Conservation (phyloP, 345 rosid genomes). For the Salix caprea region DNA sequence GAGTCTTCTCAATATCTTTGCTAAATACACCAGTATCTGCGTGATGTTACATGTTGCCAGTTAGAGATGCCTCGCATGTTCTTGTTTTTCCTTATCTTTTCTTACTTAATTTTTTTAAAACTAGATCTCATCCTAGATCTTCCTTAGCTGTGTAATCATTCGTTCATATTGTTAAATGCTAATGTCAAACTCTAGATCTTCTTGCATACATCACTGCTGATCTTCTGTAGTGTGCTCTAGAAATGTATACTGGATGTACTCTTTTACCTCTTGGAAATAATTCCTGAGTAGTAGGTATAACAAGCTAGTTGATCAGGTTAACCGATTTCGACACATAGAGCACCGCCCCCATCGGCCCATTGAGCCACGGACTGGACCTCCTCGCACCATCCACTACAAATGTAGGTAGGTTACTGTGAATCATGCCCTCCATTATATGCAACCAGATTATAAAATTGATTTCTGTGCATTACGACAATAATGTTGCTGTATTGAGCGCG, state of each 20-base stretch:
- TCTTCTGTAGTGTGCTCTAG: conserved; percentile 16
- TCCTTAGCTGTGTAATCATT: conserved; percentile 25
- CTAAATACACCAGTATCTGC: conserved; percentile 35
- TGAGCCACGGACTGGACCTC: conserved; percentile 60
- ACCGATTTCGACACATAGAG: conserved; percentile 39
- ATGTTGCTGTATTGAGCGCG: conserved; percentile 6
- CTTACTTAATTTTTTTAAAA: conserved; percentile 1
- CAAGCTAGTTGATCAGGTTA: conserved; percentile 20
- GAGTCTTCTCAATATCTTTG: conserved; percentile 44
- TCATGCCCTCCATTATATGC: conserved; percentile 36
- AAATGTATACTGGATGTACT: conserved; percentile 22
- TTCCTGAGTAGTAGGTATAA: background rate
- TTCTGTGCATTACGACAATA: conserved; percentile 13
- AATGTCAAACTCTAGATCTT: conserved; percentile 32
- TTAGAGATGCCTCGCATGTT: conserved; percentile 14
- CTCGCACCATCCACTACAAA: conserved; percentile 20
- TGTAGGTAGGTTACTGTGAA: conserved; percentile 52
- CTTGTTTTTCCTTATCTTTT: background rate
- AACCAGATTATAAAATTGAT: conserved; percentile 28
- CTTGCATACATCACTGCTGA: conserved; percentile 35
- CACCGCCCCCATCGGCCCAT: conserved; percentile 42
- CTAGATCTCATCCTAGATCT: conserved; percentile 36
- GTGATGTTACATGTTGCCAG: conserved; percentile 17
- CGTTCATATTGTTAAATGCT: conserved; percentile 12
- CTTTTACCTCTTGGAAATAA: conserved; percentile 8